Evolutionary conservation across 345 rosid species (phyloP), one percentile per base, ranked within the genome.

Genomic region (Leavenworthia alabamica): DNA sequence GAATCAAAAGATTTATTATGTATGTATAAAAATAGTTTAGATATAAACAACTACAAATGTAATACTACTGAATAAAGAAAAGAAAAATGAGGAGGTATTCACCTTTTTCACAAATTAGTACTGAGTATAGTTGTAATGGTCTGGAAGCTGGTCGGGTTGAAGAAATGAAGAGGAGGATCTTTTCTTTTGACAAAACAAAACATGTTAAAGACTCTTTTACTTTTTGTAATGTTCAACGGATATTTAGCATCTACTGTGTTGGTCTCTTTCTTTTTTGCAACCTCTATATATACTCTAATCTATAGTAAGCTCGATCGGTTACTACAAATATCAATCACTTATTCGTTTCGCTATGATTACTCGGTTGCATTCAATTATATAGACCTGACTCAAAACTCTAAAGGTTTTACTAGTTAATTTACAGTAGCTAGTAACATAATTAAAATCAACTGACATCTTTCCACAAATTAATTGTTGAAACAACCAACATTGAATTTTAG

Each of bases 1-100:
- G 64, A 43, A 57, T 67, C 43, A 47, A 57, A 57, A 39, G 58
- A 28, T 56, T 37, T 39, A 1, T 37, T 39, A 1, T 27, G 7
- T 10, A 3, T 56, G 39, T 56, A 14, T 4, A 6, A 19, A 46
- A 51, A 47, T 33, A 8, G 19, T 33, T 13, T 46, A 6, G 45
- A 13, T n/a, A 20, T 49, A 14, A 7, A 29, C 44, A 15, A 36
- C 9, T 23, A 14, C 4, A 43, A 36, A 24, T 9, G 28, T 32
- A 23, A n/a, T n/a, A n/a, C n/a, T 35, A 8, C 15, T 44, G 36
- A 56, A 53, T 14, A 40, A 16, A 28, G 27, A 28, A 37, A 5
- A 19, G 5, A 24, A 1, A 37, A 27, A 1, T 27, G 9, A 27
- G 13, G n/a, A n/a, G n/a, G n/a, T n/a, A n/a, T n/a, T n/a, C n/a